A percentile compares a stretch with the other conserved stretches of the same genome.
These are phyloP conservation scores for Candida gigantensis DNA, from an alignment of 1,139 yeast genomes.

Conservation along the genomic window DNA sequence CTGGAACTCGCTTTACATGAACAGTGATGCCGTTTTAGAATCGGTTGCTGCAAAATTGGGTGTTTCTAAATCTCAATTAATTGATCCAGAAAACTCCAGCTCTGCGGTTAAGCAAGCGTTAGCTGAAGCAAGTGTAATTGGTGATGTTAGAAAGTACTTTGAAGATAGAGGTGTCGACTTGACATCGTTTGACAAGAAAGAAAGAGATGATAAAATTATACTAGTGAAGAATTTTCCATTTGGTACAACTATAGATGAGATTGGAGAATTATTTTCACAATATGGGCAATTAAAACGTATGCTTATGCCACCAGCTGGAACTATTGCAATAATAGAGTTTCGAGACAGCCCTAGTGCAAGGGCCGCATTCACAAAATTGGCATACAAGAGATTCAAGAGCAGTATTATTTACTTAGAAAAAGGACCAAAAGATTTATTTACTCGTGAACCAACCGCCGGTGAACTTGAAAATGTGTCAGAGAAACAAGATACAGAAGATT, in stretches of 20 bases:
- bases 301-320: conserved; percentile 95
- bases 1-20: conserved; percentile 94
- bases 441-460: conserved; percentile 50
- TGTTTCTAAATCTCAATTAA: conserved; percentile 74
- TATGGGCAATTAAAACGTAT: conserved; percentile 80
- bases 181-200: conserved; percentile 66
- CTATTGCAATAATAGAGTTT: conserved; percentile 93
- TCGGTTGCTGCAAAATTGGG: conserved; percentile 88
- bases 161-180: conserved; percentile 85
- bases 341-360: conserved; percentile 83
- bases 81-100: conserved; percentile 82
- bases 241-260: conserved; percentile 78
- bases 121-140: conserved; percentile 95
- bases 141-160: conserved; percentile 85
- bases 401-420: conserved; percentile 87
- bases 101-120: conserved; percentile 97
- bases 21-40: conserved; percentile 87
- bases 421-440: conserved; percentile 85
- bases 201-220: conserved; percentile 78
- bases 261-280: conserved; percentile 76
- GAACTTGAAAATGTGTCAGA: conserved; percentile 25
- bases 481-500: conserved; percentile 19
- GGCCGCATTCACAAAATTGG: conserved; percentile 83
- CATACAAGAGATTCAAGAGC: conserved; percentile 84
- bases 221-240: conserved; percentile 88